These are phyloP conservation scores for Solanum corneliomulleri DNA, from an alignment of 257 asterid species.

Conservation along the genomic window DNA sequence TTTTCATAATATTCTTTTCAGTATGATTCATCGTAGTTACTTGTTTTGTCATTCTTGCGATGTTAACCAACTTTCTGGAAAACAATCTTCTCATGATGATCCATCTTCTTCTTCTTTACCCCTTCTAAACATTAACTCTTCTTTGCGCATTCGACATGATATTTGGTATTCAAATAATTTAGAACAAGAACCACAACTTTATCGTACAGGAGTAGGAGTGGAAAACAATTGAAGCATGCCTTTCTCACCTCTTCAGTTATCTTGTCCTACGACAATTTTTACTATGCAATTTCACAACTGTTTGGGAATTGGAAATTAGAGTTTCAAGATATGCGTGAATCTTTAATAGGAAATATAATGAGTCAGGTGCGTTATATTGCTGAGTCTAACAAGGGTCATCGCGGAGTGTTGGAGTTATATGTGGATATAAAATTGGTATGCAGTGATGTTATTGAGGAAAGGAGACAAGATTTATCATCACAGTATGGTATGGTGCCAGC, in stretches of 20 bases:
- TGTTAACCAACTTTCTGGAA: background rate
- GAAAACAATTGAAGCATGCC: background rate
- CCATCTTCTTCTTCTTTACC: background rate
- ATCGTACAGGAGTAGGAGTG: background rate
- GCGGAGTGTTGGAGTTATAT: background rate
- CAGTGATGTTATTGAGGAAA: background rate
- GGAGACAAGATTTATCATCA: background rate
- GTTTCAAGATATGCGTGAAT: background rate
- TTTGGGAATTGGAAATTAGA: background rate
- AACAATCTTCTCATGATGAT: background rate
- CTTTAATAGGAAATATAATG: background rate
- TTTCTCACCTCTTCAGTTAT: background rate
- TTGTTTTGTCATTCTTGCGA: background rate
- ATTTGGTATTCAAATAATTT: background rate
- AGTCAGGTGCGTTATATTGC: background rate
- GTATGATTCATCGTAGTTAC: background rate
- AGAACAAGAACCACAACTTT: background rate
- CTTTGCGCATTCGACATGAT: background rate
- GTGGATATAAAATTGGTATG: background rate
- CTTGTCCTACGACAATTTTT: background rate
- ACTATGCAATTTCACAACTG: background rate
- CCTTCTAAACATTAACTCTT: background rate
- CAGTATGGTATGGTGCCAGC: background rate
- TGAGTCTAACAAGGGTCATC: background rate
- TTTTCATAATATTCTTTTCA: background rate